Base-by-base conservation (phyloP, 1,284 basidiomycete species). In the Moesziomyces globuligerus region DNA sequence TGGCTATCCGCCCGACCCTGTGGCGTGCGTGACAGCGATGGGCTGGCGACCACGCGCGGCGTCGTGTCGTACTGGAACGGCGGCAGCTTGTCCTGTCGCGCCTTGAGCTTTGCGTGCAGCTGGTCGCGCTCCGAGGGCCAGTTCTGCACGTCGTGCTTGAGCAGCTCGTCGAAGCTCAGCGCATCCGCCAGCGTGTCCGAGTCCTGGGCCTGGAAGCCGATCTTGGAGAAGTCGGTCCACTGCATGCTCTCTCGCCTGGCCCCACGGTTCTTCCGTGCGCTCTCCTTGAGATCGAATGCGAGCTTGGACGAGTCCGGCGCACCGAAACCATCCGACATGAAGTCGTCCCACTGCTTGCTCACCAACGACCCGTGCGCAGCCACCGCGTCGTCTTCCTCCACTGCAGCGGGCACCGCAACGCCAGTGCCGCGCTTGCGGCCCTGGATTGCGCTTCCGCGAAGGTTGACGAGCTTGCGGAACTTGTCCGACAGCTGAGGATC, bases 381-480 rank as follows among this genome's bases (percentile, higher is more conserved):
- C 2, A 69, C 59, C 2, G 39, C 40, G 21, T 67, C 65, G 20
- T 52, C 68, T 13, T 60, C 61, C 28, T 64, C 52, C 3, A 20
- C 26, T 2, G 49, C 45, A 7, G 26, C 47, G 7, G 56, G 56
- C 3, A 25, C 28, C 11, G 32, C 23, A 11, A 26, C 49, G 1
- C 43, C 26, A 18, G 32, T 21, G 28, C 57, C 48, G 9, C 40
- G 38, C 26, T 45, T 53, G 17, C 69, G 46, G 7, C 69, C 69
- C 21, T 72, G 69, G 4, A 48, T 38, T 4, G 50, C 58, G 5
- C 55, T 54, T 4, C 72, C 74, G 8, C 73, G 48, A 5, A 76
- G 46, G 36, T 82, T 82, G 52, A 81, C 53, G 24, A 80, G 61
- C 58, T 80, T 82, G 26, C 80, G 57, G 46, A 74, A 78, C 18